phyloP scores from a whole-genome alignment of 1,284 basidiomycete species.

The Golubevia pallescens region DNA sequence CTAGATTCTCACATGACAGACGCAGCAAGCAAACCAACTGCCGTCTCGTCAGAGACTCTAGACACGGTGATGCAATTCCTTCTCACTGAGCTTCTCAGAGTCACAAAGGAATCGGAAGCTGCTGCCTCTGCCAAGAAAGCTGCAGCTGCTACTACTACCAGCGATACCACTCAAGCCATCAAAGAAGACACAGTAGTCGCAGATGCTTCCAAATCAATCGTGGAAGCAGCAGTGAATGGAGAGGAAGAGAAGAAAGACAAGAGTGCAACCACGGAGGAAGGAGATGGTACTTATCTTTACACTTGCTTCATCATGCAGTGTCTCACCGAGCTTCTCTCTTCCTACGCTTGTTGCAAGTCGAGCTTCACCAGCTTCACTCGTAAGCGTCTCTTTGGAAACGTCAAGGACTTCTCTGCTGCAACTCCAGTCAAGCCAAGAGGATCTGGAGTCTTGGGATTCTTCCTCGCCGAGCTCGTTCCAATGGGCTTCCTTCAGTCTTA shows the following conservation, averaged over 20 bases:
- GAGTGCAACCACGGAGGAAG: background rate
- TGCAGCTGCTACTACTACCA: conserved; percentile 1
- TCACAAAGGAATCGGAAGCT: conserved; percentile 67
- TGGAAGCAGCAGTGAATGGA: background rate
- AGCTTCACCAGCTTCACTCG: conserved; percentile 83
- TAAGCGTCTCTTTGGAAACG: conserved; percentile 65
- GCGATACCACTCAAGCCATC: background rate
- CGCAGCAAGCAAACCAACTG: conserved; percentile 14
- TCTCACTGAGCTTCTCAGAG: conserved; percentile 74
- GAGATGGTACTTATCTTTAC: conserved; percentile 69
- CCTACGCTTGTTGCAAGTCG: conserved; percentile 87
- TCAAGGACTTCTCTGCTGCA: background rate
- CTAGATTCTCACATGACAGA: conserved; percentile 15
- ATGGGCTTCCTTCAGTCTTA: conserved; percentile 52
- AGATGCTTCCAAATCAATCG: conserved; percentile 2
- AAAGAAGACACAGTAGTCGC: background rate
- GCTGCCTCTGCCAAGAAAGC: conserved; percentile 6
- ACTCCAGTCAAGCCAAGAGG: conserved; percentile 4
- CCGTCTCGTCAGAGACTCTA: conserved; percentile 66
- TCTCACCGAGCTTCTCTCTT: conserved; percentile 88
- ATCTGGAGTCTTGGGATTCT: conserved; percentile 33
- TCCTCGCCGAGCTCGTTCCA: conserved; percentile 59
- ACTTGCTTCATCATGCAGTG: conserved; percentile 88
- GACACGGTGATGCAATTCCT: conserved; percentile 78
- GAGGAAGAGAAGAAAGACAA: conserved; percentile 21